Percentiles rank a stretch among this genome's conserved stretches.
These are phyloP conservation scores for Citrus unshiu DNA, from an alignment of 345 rosid species.

Conservation along the genomic window DNA sequence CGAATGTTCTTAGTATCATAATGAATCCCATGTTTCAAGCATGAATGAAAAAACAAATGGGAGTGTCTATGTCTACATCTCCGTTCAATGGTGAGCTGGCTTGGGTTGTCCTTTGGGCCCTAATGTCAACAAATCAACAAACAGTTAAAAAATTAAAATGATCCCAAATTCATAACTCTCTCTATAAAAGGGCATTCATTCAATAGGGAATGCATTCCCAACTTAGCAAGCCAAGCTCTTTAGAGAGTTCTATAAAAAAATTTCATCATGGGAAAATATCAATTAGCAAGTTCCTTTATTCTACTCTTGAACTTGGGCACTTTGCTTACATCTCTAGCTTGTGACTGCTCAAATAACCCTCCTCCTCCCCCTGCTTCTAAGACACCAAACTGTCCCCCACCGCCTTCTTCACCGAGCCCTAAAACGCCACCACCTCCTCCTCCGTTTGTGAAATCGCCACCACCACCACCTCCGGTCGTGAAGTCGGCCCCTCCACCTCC, in stretches of 20 bases:
- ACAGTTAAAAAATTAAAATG: no score
- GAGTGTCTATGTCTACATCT: neutral
- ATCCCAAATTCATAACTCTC: neutral
- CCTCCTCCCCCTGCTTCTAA: constrained; percentile 21
- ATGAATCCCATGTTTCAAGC: neutral
- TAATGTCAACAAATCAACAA: neutral
- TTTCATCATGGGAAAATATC: neutral
- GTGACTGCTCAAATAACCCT: constrained; percentile 36
- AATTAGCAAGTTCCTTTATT: constrained; percentile 1
- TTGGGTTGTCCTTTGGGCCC: neutral
- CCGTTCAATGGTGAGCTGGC: neutral
- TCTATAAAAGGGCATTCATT: neutral
- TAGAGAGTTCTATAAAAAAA: neutral
- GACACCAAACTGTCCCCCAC: constrained; percentile 13
- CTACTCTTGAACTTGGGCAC: constrained; percentile 27
- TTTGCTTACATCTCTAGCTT: constrained; percentile 32
- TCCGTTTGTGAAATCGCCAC: constrained; percentile 4
- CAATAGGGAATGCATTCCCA: neutral
- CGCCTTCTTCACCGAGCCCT: constrained; percentile 9
- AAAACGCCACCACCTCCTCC: constrained; percentile 25
- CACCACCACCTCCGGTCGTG: constrained; percentile 41
- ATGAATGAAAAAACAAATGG: neutral
- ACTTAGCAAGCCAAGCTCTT: neutral
- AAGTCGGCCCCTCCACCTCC: constrained; percentile 51
- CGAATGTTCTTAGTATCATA: neutral